These are phyloP conservation scores for Paramecium sonneborni DNA, from an alignment of 73 alveolate species.

Conservation along the genomic window DNA sequence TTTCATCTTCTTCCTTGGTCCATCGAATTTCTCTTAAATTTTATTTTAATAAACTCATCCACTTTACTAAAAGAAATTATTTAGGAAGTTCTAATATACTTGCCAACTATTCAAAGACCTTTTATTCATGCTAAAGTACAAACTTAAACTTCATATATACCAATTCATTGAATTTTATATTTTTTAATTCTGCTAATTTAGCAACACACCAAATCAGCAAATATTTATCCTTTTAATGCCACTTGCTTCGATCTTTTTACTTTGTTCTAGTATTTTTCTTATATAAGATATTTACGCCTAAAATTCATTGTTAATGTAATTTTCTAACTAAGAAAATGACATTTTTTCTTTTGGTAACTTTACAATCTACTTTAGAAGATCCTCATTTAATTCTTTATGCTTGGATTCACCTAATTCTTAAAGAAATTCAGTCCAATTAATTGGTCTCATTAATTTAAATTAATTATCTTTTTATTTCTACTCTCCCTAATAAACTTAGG, in stretches of 20 bases:
- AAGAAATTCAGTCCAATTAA: not conserved
- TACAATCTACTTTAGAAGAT: not conserved
- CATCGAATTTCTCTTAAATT: not conserved
- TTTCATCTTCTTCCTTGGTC: not conserved
- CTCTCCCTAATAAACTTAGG: not conserved
- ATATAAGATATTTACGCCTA: not conserved
- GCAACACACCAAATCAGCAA: slow-evolving; percentile 1
- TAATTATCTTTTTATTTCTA: not conserved
- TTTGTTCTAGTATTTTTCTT: not conserved
- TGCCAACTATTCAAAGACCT: not conserved
- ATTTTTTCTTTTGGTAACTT: not conserved
- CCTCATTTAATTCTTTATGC: not conserved
- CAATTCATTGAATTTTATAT: not conserved
- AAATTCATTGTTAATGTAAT: not conserved
- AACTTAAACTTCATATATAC: not conserved
- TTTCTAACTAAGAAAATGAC: not conserved
- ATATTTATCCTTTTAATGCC: not conserved
- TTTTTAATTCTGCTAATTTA: not conserved
- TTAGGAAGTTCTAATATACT: not conserved
- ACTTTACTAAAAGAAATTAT: not conserved
- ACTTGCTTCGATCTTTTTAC: not conserved
- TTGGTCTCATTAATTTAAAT: not conserved
- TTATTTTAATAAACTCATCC: not conserved
- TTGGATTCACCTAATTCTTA: not conserved
- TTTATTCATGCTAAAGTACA: not conserved